Base-by-base conservation (phyloP, 148 eudicot genomes). In the Vaccinium corymbosum region DNA sequence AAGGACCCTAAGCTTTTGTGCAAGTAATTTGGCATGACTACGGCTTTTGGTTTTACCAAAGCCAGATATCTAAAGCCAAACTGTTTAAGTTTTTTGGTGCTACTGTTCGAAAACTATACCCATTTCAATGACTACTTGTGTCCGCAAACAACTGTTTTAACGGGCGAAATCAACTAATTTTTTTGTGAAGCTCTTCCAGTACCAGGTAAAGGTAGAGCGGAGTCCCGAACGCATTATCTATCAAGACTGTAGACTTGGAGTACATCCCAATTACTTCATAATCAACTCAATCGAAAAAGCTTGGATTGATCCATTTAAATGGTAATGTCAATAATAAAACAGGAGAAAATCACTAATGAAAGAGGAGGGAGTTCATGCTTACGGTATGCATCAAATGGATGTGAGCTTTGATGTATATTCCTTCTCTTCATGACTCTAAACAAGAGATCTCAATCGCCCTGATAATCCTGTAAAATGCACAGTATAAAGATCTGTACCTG, bases 321-420 rank as follows among this genome's bases (percentile, higher is more conserved):
- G 7, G 11, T 55, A 79, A 17, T 9, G 15, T 10, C 9, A 48
- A 19, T 27, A 53, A 79, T 2, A 79, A 32, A 38, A 79, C 3
- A 55, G 42, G 0, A 77, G 42, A 74, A 49, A 27, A 12, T 17
- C 27, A 49, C 22, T 8, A 27, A 27, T 17, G 3, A 8, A 81
- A 27, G 71, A 62, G 56, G 32, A 76, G 17, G 3, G 59, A 68
- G 77, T 27, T 80, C 9, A 19, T 80, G 76, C 91, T 85, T 89
- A 89, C 91, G 89, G 38, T 51, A 35, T 72, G 84, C 57, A 85
- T 83, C 84, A 70, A 89, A 83, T 42, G 86, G 88, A 87, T 89
- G 89, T 29, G 79, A 81, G 76, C 52, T 83, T 74, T 87, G 86
- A 82, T 89, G 86, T 83, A 89, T 32, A 56, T 70, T 48, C 89